Conservation (phyloP, 2,329 filamentous ascomycete genomes). For the Thelonectria olida region DNA sequence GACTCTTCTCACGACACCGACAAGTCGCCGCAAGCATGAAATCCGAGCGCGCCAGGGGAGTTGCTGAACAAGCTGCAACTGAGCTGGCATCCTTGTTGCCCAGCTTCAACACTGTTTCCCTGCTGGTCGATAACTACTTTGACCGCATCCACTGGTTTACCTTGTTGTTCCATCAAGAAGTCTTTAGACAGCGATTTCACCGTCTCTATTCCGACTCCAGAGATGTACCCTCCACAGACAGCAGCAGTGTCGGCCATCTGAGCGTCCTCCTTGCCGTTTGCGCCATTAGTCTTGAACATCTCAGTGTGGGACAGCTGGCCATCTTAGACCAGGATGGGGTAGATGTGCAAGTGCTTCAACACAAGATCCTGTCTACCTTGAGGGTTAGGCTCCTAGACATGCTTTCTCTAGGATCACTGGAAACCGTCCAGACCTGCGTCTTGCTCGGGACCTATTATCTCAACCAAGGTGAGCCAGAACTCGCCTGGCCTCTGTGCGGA, state of each 20-base stretch:
- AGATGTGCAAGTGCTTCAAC: neutral
- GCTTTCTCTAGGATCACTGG: slow-evolving; percentile 35
- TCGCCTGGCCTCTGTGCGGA: slow-evolving; percentile 51
- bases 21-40: neutral
- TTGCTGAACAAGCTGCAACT: neutral
- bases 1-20: neutral
- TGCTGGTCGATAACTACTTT: slow-evolving; percentile 48
- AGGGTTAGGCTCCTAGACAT: slow-evolving; percentile 26
- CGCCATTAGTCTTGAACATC: slow-evolving; percentile 26
- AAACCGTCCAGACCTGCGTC: slow-evolving; percentile 46
- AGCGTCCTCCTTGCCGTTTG: slow-evolving; percentile 23
- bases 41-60: neutral
- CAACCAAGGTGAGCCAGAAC: slow-evolving; percentile 45
- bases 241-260: slow-evolving; percentile 12
- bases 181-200: slow-evolving; percentile 36
- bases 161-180: slow-evolving; percentile 47
- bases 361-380: neutral
- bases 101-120: slow-evolving; percentile 28
- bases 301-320: neutral
- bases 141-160: slow-evolving; percentile 51
- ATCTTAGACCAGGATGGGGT: neutral
- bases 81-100: slow-evolving; percentile 33
- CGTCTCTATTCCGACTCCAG: slow-evolving; percentile 13
- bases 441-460: slow-evolving; percentile 49
- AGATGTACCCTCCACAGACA: neutral